Evolutionary conservation across 371 early-diverging fungal species (phyloP).

Genomic region (Spiromyces aspiralis): DNA sequence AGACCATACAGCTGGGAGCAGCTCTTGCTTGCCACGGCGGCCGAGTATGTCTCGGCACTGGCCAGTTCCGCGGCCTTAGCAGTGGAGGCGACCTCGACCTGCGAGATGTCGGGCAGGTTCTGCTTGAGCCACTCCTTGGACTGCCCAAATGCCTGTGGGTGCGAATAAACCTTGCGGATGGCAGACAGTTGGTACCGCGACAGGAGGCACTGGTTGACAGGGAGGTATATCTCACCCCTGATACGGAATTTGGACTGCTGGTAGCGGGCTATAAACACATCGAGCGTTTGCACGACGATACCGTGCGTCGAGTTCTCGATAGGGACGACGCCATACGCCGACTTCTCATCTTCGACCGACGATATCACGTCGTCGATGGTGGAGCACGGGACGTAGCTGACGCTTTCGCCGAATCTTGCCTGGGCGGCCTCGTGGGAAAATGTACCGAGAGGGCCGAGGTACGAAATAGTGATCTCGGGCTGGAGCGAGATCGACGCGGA

Average conservation of each 20-base stretch:
- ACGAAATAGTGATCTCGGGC: slow-evolving; percentile 57
- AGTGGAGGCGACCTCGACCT: slow-evolving; percentile 67
- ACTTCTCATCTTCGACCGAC: slow-evolving; percentile 56
- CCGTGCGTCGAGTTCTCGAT: slow-evolving; percentile 90
- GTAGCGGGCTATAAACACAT: slow-evolving; percentile 30
- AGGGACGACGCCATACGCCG: slow-evolving; percentile 83
- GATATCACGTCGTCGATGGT: slow-evolving; percentile 62
- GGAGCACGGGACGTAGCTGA: slow-evolving; percentile 48
- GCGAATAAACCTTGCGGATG: slow-evolving; percentile 72
- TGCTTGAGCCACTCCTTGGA: slow-evolving; percentile 53
- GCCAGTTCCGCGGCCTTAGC: slow-evolving; percentile 80
- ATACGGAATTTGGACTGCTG: slow-evolving; percentile 21
- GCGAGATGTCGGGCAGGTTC: slow-evolving; percentile 46
- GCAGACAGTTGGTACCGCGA: slow-evolving; percentile 41
- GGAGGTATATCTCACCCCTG: slow-evolving; percentile 33
- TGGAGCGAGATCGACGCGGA: slow-evolving; percentile 77
- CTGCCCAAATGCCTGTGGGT: slow-evolving; percentile 86
- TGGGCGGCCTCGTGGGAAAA: slow-evolving; percentile 85
- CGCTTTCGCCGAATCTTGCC: slow-evolving; percentile 51
- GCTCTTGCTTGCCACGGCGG: slow-evolving; percentile 64
- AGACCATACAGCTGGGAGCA: slow-evolving; percentile 73
- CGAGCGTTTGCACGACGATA: slow-evolving; percentile 66
- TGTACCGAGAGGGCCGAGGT: slow-evolving; percentile 85
- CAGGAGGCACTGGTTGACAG: slow-evolving; percentile 61
- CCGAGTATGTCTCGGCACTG: slow-evolving; percentile 55